phyloP scores from a whole-genome alignment of 768 basidiomycete species.

The Lepiota subincarnata region DNA sequence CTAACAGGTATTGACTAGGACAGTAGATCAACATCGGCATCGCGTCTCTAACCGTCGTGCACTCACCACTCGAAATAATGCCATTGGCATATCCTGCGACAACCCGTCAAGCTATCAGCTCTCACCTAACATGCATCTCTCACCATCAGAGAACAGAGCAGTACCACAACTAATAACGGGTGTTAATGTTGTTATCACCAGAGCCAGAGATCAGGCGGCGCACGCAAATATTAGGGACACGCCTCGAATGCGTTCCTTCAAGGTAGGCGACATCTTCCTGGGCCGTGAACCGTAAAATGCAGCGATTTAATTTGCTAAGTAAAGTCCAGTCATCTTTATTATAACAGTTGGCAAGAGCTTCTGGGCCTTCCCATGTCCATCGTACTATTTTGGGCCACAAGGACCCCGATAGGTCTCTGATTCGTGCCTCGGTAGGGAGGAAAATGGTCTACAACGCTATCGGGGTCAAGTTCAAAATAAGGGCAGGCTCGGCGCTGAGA shows the following conservation, averaged over 20 bases:
- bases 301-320: too few relatives aligned
- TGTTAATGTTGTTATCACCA: not conserved
- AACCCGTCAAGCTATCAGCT: not conserved
- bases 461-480: too few relatives aligned
- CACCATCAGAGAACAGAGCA: constrained; percentile 84
- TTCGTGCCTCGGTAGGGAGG: too few relatives aligned
- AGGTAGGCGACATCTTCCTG: constrained; percentile 7
- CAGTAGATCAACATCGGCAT: not conserved
- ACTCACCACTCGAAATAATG: constrained; percentile 71
- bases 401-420: too few relatives aligned
- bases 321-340: too few relatives aligned
- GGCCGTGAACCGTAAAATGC: too few relatives aligned
- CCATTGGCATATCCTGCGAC: constrained; percentile 72
- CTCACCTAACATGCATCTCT: not conserved
- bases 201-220: constrained; percentile 17
- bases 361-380: too few relatives aligned
- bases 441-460: too few relatives aligned
- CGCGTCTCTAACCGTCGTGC: not conserved
- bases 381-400: too few relatives aligned
- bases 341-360: too few relatives aligned
- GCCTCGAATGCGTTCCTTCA: constrained; percentile 38
- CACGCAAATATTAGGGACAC: constrained; percentile 86
- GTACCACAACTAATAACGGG: constrained; percentile 64
- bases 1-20: constrained; percentile 64
- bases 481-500: too few relatives aligned